Evolutionary conservation across 108 stramenopile species (phyloP).

Genomic region (Fragilariopsis cylindrus): DNA sequence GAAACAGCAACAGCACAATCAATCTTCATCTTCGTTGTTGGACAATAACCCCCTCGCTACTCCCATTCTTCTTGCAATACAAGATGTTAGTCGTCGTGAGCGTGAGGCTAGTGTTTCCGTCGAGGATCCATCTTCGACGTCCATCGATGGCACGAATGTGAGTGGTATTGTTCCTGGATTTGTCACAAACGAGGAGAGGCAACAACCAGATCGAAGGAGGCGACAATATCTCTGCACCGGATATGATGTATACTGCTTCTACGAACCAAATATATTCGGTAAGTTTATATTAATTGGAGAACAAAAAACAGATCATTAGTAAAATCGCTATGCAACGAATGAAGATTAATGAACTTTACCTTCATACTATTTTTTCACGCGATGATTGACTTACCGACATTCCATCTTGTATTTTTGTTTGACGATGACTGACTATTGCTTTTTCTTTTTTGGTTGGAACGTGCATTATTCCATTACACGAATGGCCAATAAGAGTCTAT

Average conservation of each 20-base stretch:
- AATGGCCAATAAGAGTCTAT: slow-evolving; percentile 52
- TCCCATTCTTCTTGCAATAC: slow-evolving; percentile 68
- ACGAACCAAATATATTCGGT: slow-evolving; percentile 62
- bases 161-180: not conserved
- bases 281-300: too few species aligned
- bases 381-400: too few species aligned
- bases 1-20: slow-evolving; percentile 4
- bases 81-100: slow-evolving; percentile 77
- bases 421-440: too few species aligned
- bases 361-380: too few species aligned
- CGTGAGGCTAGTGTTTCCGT: slow-evolving; percentile 44
- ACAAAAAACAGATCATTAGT: too few species aligned
- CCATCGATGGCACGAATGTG: not conserved
- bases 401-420: too few species aligned
- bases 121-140: not conserved
- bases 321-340: too few species aligned
- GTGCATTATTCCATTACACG: too few species aligned
- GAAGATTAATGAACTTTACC: too few species aligned
- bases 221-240: slow-evolving; percentile 80
- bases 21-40: not conserved
- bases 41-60: slow-evolving; percentile 62
- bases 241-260: slow-evolving; percentile 63
- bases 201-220: not conserved
- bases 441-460: too few species aligned
- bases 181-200: not conserved